A percentile compares a stretch with the other conserved stretches of the same genome.
Evolutionary conservation across 192 early-diverging fungal species (phyloP).

Genomic region (Chytriomyces sp.): DNA sequence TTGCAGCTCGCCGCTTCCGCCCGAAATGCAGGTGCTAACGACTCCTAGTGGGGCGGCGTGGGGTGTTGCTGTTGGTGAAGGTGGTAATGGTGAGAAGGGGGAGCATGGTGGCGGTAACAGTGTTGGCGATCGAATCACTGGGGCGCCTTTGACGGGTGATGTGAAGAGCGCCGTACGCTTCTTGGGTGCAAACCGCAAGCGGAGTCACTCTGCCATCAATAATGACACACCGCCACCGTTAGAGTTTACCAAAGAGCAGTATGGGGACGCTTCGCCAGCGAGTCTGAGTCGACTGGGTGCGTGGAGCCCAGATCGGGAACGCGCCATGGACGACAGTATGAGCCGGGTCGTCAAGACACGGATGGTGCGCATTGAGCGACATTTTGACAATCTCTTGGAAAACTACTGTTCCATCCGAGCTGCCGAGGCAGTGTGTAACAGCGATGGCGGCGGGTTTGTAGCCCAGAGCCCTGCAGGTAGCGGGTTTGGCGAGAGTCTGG

Average conservation of each 20-base stretch:
- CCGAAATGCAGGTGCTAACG: not conserved
- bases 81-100: too few species aligned
- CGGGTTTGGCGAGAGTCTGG: conserved; percentile 67
- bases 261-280: not conserved
- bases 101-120: too few species aligned
- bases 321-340: too few species aligned
- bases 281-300: too few species aligned
- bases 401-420: conserved; percentile 59
- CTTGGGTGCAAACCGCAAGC: conserved; percentile 7
- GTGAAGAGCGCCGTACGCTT: too few species aligned
- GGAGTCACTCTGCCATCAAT: conserved; percentile 18
- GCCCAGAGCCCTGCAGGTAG: not conserved
- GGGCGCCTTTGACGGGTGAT: not conserved
- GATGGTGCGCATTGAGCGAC: conserved; percentile 44
- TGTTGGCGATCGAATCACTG: too few species aligned
- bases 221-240: conserved; percentile 16
- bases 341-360: not conserved
- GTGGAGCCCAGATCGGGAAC: too few species aligned
- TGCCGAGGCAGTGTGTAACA: not conserved
- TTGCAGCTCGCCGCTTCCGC: conserved; percentile 22
- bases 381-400: conserved; percentile 72
- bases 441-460: not conserved
- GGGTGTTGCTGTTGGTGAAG: not conserved
- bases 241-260: not conserved
- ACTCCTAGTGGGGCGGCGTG: not conserved